Evolutionary conservation across 2,329 filamentous ascomycete genomes (phyloP), one percentile per base, ranked within the genome.

Genomic region (Diaporthe eres): DNA sequence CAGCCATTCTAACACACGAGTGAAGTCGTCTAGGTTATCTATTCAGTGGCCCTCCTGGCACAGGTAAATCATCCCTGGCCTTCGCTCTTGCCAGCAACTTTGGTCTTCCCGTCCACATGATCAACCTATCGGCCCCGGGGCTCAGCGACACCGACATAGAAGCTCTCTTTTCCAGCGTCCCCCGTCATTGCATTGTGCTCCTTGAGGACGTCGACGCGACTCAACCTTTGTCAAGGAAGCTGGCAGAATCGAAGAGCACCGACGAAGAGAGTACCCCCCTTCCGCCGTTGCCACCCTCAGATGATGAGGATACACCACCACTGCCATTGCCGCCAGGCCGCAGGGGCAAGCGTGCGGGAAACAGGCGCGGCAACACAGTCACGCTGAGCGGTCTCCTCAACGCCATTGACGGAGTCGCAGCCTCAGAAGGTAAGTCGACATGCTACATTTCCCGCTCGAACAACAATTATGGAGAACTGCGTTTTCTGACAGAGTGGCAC

Each of bases 121-220:
- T 76, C 31, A 76, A 76, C 34, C 67, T 76, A 5, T 75, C 75
- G 0, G 47, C 72, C 2, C 72, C 72, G 1, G 49, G 58, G 0
- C 37, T 76, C 31, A 76, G 31, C 15, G 75, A 76, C 22, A 37
- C 31, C 31, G 75, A 67, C 34, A 67, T 76, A 25, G 75, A 74
- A 31, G 34, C 28, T 13, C 60, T 76, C 4, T 76, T 76, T 42
- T 34, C 51, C 19, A 67, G 42, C 22, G 57, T 76, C 12, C 75
- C 75, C 7, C 51, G 58, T 42, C 72, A 75, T 31, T 75, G 72
- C 37, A 72, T 76, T 25, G 58, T 76, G 13, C 51, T 76, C 37
- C 72, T 76, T 8, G 75, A 76, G 53, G 75, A 76, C 22, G 72
- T 76, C 4, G 75, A 76, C 31, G 75, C 75, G 9, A 76, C 75